Base-by-base conservation (phyloP, 441 rosid species). In the Pelargonium fulgidum region DNA sequence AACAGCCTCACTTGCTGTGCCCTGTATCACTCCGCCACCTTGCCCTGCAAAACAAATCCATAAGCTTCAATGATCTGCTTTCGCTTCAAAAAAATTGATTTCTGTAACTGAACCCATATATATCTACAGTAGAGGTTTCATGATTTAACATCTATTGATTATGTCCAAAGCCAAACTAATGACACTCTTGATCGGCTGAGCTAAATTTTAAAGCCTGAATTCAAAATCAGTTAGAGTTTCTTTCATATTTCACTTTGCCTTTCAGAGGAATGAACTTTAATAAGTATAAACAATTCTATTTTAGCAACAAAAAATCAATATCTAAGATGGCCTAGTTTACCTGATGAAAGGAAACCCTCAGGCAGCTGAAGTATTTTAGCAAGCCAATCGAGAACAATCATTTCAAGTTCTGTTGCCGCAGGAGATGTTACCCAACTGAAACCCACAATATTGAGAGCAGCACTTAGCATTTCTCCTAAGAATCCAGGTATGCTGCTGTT, bases 21-120 rank as follows among this genome's bases (percentile, higher is more conserved):
- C 98, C 76, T 90, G 96, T 66, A 93, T 87, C 73, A 90, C 97
- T 52, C 96, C 98, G 69, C 96, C 96, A 50, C 96, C 95, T 67
- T 80, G 77, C 79, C 90, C 96, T 92, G 85, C 70, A 79, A 73
- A 22, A 65, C 42, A 19, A 76, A 64, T 64, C 65, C 45, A 63
- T n/a, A 69, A 65, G 62, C 29, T 69, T 76, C 14, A 71, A 16
- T 71, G 62, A 67, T 22, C 44, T 24, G 3, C 26, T 12, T 44
- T 26, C 26, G 1, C 24, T 42, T 7, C 44, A 67, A 36, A 17
- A 3, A 24, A 41, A 11, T n/a, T 12, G 17, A 33, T 1, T 47
- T 74, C 16, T 33, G 13, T 11, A 65, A 12, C 16, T n/a, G 48
- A 36, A 29, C 12, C 58, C 67, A 50, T 16, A 11, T 29, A 61